Evolutionary conservation across 75 land plant genomes (phyloP).

Genomic region (Azolla pinnata): DNA sequence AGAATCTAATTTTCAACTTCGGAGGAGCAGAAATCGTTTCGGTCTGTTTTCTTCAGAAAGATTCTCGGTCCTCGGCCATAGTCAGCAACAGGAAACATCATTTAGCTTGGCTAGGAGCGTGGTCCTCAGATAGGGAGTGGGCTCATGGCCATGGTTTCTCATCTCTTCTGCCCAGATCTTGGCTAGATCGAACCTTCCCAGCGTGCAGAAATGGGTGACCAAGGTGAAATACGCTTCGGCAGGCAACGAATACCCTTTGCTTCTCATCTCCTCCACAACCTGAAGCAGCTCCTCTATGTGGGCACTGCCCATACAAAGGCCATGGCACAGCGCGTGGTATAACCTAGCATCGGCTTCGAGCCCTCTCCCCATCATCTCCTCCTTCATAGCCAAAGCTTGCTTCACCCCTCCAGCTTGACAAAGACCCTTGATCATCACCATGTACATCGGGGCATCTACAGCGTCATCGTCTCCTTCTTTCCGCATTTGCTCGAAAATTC

Average conservation of each 20-base stretch:
- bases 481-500: not conserved
- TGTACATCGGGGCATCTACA: not conserved
- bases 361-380: not conserved
- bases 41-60: too few relatives aligned
- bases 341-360: not conserved
- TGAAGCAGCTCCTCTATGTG: not conserved
- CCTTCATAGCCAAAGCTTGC: constrained; percentile 1
- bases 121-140: not conserved
- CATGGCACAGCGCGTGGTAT: not conserved
- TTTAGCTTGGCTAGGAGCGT: not conserved
- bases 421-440: not conserved
- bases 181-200: not conserved
- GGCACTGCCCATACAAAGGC: not conserved
- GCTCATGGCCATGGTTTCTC: constrained; percentile 1
- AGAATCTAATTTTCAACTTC: too few relatives aligned
- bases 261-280: not conserved
- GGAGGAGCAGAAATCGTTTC: too few relatives aligned
- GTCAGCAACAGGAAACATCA: too few relatives aligned
- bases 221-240: not conserved
- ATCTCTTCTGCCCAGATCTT: constrained; percentile 1
- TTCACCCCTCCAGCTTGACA: not conserved
- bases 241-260: not conserved
- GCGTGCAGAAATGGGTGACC: not conserved
- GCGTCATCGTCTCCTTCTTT: not conserved
- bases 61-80: too few relatives aligned